A percentile compares a stretch with the other conserved stretches of the same genome.
Conservation (phyloP, 495 filamentous ascomycete genomes). For the Aspergillus sclerotiicarbonarius region DNA sequence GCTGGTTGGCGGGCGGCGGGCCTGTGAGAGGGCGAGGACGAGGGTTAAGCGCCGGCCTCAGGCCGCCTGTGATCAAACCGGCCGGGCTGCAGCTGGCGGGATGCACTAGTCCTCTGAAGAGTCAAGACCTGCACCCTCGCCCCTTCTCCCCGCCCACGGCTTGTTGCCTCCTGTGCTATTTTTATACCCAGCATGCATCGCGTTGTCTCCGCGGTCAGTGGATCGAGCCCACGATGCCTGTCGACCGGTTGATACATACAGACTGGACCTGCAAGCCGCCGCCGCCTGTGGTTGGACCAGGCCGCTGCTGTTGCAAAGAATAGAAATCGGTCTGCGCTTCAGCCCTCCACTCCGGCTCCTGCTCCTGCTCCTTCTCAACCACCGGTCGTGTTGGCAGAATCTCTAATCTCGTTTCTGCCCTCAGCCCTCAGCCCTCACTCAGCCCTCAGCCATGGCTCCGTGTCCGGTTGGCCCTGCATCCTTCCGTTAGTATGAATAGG, state of each 20-base stretch:
- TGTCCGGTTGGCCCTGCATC: conserved; percentile 27
- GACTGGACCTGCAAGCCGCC: conserved; percentile 19
- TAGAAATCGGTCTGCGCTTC: conserved; percentile 20
- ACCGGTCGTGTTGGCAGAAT: conserved; percentile 18
- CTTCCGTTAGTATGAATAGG: conserved; percentile 43
- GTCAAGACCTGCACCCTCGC: neutral
- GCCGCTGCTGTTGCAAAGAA: conserved; percentile 32
- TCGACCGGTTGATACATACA: neutral
- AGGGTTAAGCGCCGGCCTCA: conserved; percentile 18
- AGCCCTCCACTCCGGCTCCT: too few relatives aligned
- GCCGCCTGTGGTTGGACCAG: conserved; percentile 18
- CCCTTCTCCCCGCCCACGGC: conserved; percentile 2
- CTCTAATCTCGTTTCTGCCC: conserved; percentile 13
- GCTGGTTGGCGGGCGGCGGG: conserved; percentile 13
- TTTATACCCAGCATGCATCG: neutral
- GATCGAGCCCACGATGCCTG: neutral
- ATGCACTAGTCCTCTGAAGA: conserved; percentile 6
- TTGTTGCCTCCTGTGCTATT: neutral
- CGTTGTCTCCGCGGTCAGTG: neutral
- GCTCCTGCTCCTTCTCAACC: conserved; percentile 12
- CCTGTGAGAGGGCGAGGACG: conserved; percentile 17
- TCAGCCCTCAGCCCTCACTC: conserved; percentile 19
- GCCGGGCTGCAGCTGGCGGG: conserved; percentile 1
- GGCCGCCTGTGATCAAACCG: conserved; percentile 26
- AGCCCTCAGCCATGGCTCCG: conserved; percentile 30